A percentile compares a stretch with the other conserved stretches of the same genome.
Evolutionary conservation across 75 land plant species (phyloP).

Genomic region (Cryptomeria japonica): DNA sequence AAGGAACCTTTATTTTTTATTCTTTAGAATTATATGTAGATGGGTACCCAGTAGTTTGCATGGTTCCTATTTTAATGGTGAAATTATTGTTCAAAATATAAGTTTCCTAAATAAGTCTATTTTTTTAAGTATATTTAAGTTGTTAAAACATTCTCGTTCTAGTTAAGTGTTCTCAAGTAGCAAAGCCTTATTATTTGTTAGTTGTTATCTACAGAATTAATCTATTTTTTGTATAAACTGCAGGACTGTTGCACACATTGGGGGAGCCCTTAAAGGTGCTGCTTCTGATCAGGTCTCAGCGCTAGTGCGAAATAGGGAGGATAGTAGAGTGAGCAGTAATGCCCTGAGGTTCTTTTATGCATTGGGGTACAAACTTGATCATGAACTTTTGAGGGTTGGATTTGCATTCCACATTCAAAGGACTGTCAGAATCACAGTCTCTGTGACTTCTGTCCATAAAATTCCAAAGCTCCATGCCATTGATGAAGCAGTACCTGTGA

Average conservation of each 20-base stretch:
- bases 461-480: constrained; percentile 85
- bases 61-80: neutral
- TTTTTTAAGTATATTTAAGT: neutral
- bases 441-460: constrained; percentile 75
- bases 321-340: constrained; percentile 79
- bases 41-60: neutral
- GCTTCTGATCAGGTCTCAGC: constrained; percentile 95
- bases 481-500: constrained; percentile 87
- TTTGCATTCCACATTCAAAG: constrained; percentile 75
- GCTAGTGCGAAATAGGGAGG: constrained; percentile 70
- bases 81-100: neutral
- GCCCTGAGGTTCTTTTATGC: constrained; percentile 79
- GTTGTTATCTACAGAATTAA: neutral
- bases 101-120: neutral
- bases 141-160: neutral
- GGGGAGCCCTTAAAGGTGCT: constrained; percentile 95
- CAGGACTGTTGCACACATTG: constrained; percentile 87
- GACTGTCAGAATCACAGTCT: constrained; percentile 73
- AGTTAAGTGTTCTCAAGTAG: neutral
- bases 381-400: constrained; percentile 83
- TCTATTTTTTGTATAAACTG: neutral
- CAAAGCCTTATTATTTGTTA: neutral
- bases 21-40: neutral
- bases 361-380: constrained; percentile 91
- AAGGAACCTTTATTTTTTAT: neutral